Evolutionary conservation across 2,329 filamentous ascomycete genomes (phyloP).

Genomic region (Coniochaeta sp.): DNA sequence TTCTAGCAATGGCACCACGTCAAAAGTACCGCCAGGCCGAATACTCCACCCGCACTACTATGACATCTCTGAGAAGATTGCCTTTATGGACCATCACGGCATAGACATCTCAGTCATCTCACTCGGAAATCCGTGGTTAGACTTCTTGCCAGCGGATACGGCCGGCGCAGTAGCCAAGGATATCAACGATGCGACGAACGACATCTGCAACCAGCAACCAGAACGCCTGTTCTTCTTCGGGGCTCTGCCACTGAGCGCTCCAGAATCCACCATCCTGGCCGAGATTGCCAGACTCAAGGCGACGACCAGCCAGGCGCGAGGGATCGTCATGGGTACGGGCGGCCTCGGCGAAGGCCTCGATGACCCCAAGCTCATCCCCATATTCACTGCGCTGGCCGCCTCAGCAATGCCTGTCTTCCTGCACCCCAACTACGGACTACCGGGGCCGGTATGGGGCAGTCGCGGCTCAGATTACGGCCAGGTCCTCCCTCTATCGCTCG

Average conservation of each 20-base stretch:
- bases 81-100: slow-evolving; percentile 79
- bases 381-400: slow-evolving; percentile 63
- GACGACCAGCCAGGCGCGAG: slow-evolving; percentile 60
- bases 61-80: slow-evolving; percentile 69
- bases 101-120: slow-evolving; percentile 83
- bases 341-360: slow-evolving; percentile 77
- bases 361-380: slow-evolving; percentile 62
- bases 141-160: slow-evolving; percentile 61
- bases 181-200: slow-evolving; percentile 73
- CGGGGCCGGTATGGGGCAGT: slow-evolving; percentile 70
- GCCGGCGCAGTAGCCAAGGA: slow-evolving; percentile 55
- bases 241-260: slow-evolving; percentile 68
- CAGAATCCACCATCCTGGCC: slow-evolving; percentile 50
- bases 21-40: slow-evolving; percentile 60
- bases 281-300: slow-evolving; percentile 57
- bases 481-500: slow-evolving; percentile 76
- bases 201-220: slow-evolving; percentile 58
- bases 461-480: slow-evolving; percentile 71
- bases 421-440: slow-evolving; percentile 88
- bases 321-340: slow-evolving; percentile 79
- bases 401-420: slow-evolving; percentile 66
- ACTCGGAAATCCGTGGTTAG: slow-evolving; percentile 88
- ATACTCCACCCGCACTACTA: slow-evolving; percentile 80
- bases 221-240: slow-evolving; percentile 77
- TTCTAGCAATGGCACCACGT: slow-evolving; percentile 40